Evolutionary conservation across 768 basidiomycete species (phyloP), one percentile per base, ranked within the genome.

Genomic region (Podaxis sp.): DNA sequence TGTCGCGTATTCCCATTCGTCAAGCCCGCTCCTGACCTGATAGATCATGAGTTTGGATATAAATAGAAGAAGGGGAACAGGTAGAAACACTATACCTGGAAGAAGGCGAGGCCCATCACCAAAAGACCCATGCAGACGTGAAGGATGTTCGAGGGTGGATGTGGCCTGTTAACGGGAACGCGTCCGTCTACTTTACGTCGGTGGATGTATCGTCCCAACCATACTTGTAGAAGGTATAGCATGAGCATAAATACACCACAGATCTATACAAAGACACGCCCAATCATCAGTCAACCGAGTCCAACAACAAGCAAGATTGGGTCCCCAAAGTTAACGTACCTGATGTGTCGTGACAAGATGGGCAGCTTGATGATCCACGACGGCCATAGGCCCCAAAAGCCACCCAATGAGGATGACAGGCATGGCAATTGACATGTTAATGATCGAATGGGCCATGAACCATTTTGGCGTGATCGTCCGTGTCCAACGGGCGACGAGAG

Each of bases 131-230:
- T 65, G 7, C 72, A 64, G 46, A 84, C 80, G 64, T 90, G 88
- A 6, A 82, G 48, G 62, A 85, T 76, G 66, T 89, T 87, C 1
- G 74, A 73, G 14, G 79, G 78, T 21, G 82, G 86, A 55, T 83
- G 85, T 16, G 70, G 70, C 9, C 64, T 61, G 18, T 68, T 67
- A 50, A 70, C 65, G 23, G 72, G 70, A 10, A 66, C 72, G 57
- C 65, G 61, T 32, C 66, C 68, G 28, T 68, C 72, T 47, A 71
- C 65, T 61, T 73, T 74, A 52, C 74, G 72, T 37, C 70, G 69
- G 69, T 87, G 84, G 55, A 86, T 81, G 58, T 79, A 76, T 4
- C 77, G 72, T 5, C 87, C 87, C 4, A 88, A 74, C 27, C 71
- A 67, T 36, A 82, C 67, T 69, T 89, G 86, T 1, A 77, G 61